These are phyloP conservation scores for Metarhizium anisopliae DNA, from an alignment of 2,329 filamentous ascomycete species.

Conservation along the genomic window DNA sequence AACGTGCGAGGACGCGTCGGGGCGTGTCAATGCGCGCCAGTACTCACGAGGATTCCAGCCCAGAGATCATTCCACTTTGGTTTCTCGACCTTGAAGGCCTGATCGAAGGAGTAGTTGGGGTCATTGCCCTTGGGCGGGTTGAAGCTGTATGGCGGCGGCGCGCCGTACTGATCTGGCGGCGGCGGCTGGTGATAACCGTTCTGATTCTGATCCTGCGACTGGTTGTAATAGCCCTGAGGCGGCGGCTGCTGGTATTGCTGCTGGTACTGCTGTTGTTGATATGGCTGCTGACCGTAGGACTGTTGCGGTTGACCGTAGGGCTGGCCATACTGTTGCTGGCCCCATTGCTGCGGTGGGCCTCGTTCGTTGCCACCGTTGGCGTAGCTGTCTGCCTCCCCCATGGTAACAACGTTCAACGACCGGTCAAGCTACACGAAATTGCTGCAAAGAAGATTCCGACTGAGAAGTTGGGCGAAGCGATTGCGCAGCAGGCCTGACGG, in stretches of 20 bases:
- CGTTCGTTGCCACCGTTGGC: constrained; percentile 15
- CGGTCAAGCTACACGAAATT: background rate
- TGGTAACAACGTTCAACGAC: constrained; percentile 8
- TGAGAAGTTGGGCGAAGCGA: background rate
- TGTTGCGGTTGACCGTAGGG: constrained; percentile 11
- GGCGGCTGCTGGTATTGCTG: constrained; percentile 9
- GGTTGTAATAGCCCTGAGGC: constrained; percentile 7
- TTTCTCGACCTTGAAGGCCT: constrained; percentile 71
- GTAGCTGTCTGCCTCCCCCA: constrained; percentile 28
- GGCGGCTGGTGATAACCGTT: constrained; percentile 12
- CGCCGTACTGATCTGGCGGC: constrained; percentile 17
- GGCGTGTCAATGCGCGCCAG: background rate
- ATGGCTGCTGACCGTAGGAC: constrained; percentile 6
- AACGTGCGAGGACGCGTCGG: background rate
- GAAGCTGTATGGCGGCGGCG: constrained; percentile 25
- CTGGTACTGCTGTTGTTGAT: constrained; percentile 1
- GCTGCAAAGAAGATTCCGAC: background rate
- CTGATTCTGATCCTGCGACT: constrained; percentile 13
- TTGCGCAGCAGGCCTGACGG: background rate
- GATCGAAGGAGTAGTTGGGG: constrained; percentile 57
- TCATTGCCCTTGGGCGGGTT: constrained; percentile 27
- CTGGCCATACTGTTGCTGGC: constrained; percentile 6
- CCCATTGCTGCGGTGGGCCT: constrained; percentile 9
- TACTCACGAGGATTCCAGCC: constrained; percentile 67
- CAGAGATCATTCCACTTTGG: constrained; percentile 90